A percentile compares a stretch with the other conserved stretches of the same genome.
Evolutionary conservation across 805 yeast genomes (phyloP).

Genomic region (Saturnispora kantuleensis): DNA sequence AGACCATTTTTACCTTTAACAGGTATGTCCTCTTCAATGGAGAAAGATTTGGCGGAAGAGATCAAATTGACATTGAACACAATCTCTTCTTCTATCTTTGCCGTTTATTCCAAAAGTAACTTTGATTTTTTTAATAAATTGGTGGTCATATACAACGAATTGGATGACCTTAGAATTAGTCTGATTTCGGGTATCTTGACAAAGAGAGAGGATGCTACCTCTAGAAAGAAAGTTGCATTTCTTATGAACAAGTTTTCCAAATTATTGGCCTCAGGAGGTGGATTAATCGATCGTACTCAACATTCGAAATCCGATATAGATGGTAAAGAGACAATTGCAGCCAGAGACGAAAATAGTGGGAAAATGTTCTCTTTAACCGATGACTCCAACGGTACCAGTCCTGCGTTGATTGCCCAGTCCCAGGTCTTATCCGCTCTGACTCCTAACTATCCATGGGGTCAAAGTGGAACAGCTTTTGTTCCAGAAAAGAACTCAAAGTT

Average conservation of each 20-base stretch:
- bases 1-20: constrained; percentile 48
- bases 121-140: constrained; percentile 52
- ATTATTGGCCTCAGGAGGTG: constrained; percentile 37
- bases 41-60: constrained; percentile 40
- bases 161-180: constrained; percentile 50
- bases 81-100: constrained; percentile 53
- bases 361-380: constrained; percentile 33
- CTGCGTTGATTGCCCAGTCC: constrained; percentile 53
- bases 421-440: constrained; percentile 65
- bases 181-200: constrained; percentile 44
- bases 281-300: constrained; percentile 24
- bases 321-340: constrained; percentile 58
- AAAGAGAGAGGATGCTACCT: constrained; percentile 36
- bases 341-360: constrained; percentile 54
- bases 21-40: constrained; percentile 30
- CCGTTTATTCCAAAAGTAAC: constrained; percentile 63
- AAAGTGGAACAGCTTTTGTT: constrained; percentile 26
- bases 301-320: constrained; percentile 19
- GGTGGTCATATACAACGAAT: constrained; percentile 39
- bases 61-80: constrained; percentile 47
- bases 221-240: constrained; percentile 42
- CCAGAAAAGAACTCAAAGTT: constrained; percentile 41
- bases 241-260: constrained; percentile 53
- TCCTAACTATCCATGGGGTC: constrained; percentile 53
- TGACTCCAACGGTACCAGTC: constrained; percentile 25